Evolutionary conservation across 2,329 filamentous ascomycete species (phyloP).

Genomic region (Cladophialophora carrionii): DNA sequence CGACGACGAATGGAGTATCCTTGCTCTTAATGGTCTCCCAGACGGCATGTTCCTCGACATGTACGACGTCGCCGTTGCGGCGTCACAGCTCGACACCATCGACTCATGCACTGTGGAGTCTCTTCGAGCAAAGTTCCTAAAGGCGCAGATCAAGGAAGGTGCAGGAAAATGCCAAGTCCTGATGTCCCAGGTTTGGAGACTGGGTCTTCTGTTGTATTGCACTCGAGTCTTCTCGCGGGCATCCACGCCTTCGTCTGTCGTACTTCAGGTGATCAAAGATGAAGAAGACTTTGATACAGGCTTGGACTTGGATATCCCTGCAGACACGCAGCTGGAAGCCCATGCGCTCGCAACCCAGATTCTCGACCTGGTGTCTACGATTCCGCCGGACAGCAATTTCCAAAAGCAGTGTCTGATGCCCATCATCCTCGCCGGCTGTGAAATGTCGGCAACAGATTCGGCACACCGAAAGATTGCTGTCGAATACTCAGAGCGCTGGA

Average conservation of each 20-base stretch:
- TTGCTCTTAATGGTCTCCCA: slow-evolving; percentile 33
- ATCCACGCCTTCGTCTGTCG: background rate
- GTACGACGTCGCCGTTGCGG: slow-evolving; percentile 28
- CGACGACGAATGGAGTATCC: slow-evolving; percentile 35
- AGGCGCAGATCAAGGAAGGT: slow-evolving; percentile 5
- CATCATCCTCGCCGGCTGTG: slow-evolving; percentile 25
- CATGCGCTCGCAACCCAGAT: slow-evolving; percentile 23
- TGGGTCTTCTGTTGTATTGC: slow-evolving; percentile 28
- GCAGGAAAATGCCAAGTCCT: slow-evolving; percentile 15
- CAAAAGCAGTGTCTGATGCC: slow-evolving; percentile 34
- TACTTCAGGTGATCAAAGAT: background rate
- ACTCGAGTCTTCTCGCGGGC: slow-evolving; percentile 16
- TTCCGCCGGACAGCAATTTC: slow-evolving; percentile 29
- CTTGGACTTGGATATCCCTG: background rate
- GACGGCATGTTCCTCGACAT: slow-evolving; percentile 34
- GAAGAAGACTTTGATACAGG: background rate
- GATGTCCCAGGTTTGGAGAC: slow-evolving; percentile 28
- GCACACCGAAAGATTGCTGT: slow-evolving; percentile 22
- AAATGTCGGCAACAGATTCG: slow-evolving; percentile 19
- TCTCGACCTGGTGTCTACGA: slow-evolving; percentile 14
- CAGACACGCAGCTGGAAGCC: slow-evolving; percentile 7
- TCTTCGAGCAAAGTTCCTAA: slow-evolving; percentile 22
- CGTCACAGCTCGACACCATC: slow-evolving; percentile 14
- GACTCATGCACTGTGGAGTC: slow-evolving; percentile 1
- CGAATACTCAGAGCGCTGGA: slow-evolving; percentile 33